Conservation (phyloP, 305 asterid genomes). For the Salvia sclarea region DNA sequence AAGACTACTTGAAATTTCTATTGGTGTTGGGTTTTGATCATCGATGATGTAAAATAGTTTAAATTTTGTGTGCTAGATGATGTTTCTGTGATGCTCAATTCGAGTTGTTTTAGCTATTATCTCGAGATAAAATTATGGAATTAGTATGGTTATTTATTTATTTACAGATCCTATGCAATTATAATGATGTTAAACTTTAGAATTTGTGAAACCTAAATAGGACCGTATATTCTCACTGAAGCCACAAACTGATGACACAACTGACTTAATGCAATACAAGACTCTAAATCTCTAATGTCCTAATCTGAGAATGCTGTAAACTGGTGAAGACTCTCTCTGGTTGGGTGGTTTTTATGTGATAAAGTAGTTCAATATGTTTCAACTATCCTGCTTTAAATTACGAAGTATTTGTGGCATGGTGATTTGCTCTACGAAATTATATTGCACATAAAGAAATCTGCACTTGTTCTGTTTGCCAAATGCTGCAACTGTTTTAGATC, state of each 20-base stretch:
- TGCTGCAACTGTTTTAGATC: neutral
- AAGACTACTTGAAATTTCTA: conserved; percentile 42
- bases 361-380: neutral
- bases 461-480: neutral
- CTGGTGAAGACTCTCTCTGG: neutral
- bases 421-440: neutral
- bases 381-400: neutral
- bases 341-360: neutral
- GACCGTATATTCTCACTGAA: too few species aligned
- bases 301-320: neutral
- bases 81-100: neutral
- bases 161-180: neutral
- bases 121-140: neutral
- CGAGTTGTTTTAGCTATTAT: neutral
- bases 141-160: too few species aligned
- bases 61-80: neutral
- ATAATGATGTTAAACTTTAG: neutral
- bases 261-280: neutral
- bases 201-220: neutral
- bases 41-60: conserved; percentile 20
- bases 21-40: conserved; percentile 5
- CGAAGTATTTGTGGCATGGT: neutral
- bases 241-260: neutral
- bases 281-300: neutral
- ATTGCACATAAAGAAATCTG: neutral